Base-by-base conservation (phyloP, 1,284 basidiomycete genomes). In the Peniophora sp. region DNA sequence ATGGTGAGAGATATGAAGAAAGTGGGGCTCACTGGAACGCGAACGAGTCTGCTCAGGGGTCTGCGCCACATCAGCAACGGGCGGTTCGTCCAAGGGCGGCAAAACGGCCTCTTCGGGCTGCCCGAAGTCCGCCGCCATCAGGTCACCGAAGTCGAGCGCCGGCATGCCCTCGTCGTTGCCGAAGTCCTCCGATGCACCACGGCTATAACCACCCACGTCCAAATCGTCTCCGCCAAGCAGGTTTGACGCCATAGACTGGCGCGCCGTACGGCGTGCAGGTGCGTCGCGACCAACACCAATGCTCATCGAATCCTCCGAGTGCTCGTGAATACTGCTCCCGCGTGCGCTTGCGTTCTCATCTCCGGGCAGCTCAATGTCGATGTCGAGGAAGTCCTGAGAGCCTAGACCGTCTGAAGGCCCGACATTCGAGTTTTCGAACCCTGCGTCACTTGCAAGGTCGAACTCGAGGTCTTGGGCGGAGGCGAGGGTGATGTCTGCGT, bases 401-500 rank as follows among this genome's bases (percentile, higher is more conserved):
- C 89, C 91, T 57, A 94, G 88, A 42, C 89, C 89, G 56, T 88
- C 87, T 0, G 79, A 77, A 6, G 84, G 84, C 3, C 85, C 88
- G 12, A 32, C 27, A 12, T 32, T 32, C 6, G 27, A 32, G 27
- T 32, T 5, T 12, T 32, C 27, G 12, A 32, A 32, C 6, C 27
- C 27, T 32, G 27, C 27, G 27, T 32, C 27, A 32, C 27, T 32
- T 5, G 27, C 27, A 32, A 90, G 74, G 59, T 85, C 85, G 53
- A 88, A 86, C 3, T 72, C 75, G 52, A 72, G 76, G 22, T 66
- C 71, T 5, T 75, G 68, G 54, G 86, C 84, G 0, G 79, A 78
- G 42, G 83, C 78, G 24, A 92, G 83, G 0, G 88, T 92, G 60
- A 94, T 93, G 56, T 94, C 92, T 12, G 88, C 85, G 47, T 82